A percentile compares a stretch with the other conserved stretches of the same genome.
These are phyloP conservation scores for Trichoderma breve DNA, from an alignment of 2,329 filamentous ascomycete species.

Conservation along the genomic window DNA sequence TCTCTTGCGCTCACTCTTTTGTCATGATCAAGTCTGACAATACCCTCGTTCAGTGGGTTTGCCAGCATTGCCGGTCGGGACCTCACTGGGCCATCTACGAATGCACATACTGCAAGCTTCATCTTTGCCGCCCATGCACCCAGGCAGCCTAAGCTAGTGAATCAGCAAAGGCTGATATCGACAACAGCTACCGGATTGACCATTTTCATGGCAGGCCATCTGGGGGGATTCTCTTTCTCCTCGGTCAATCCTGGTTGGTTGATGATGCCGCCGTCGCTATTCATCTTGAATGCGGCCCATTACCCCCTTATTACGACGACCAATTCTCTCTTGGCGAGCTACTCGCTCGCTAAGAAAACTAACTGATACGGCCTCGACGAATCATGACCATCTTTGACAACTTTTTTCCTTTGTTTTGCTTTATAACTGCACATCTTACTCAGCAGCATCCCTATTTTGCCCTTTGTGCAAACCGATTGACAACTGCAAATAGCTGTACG, in stretches of 20 bases:
- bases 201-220: not conserved
- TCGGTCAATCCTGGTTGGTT: not conserved
- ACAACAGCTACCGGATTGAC: not conserved
- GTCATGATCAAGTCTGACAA: conserved; percentile 66
- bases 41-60: conserved; percentile 64
- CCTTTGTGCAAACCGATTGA: not conserved
- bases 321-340: not conserved
- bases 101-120: conserved; percentile 66
- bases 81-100: conserved; percentile 69
- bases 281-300: not conserved
- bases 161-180: not conserved
- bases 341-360: not conserved
- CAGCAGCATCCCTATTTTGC: not conserved
- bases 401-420: not conserved
- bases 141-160: conserved; percentile 33
- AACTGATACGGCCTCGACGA: not conserved
- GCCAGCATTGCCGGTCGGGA: conserved; percentile 61
- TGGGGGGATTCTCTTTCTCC: not conserved
- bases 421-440: not conserved
- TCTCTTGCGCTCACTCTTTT: conserved; percentile 61
- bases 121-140: conserved; percentile 60
- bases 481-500: not conserved
- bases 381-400: not conserved
- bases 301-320: not conserved
- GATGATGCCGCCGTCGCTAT: not conserved